phyloP scores from a whole-genome alignment of 129 eudicot genomes.

The Ambrosia artemisiifolia region DNA sequence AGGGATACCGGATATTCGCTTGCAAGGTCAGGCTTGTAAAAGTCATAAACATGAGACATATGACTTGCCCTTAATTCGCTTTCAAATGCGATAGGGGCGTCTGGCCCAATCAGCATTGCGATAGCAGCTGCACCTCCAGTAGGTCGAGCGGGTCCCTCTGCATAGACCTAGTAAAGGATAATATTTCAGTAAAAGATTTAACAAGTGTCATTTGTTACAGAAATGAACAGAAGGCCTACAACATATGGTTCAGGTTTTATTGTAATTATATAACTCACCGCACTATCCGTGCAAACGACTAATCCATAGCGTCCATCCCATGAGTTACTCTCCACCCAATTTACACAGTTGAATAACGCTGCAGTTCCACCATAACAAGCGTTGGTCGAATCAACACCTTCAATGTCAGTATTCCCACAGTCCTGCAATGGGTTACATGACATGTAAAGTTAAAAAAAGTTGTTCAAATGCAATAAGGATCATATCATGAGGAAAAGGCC shows the following conservation, averaged over 20 bases:
- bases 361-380: constrained; percentile 99
- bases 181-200: constrained; percentile 7
- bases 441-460: neutral
- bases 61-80: constrained; percentile 95
- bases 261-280: constrained; percentile 38
- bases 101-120: constrained; percentile 84
- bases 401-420: constrained; percentile 83
- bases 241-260: neutral
- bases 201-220: neutral
- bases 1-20: constrained; percentile 94
- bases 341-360: constrained; percentile 90
- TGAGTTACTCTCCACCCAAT: constrained; percentile 94
- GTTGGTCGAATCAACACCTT: constrained; percentile 91
- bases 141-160: constrained; percentile 98
- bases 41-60: constrained; percentile 93
- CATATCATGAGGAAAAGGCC: neutral
- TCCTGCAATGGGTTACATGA: constrained; percentile 34
- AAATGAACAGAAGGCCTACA: too few species aligned
- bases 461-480: neutral
- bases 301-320: constrained; percentile 99
- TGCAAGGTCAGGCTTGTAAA: constrained; percentile 93
- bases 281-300: constrained; percentile 96
- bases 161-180: constrained; percentile 61
- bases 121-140: constrained; percentile 98
- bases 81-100: constrained; percentile 84